Evolutionary conservation across 176 grass and related monocot genomes (phyloP).

Genomic region (Triticum dicoccoides): DNA sequence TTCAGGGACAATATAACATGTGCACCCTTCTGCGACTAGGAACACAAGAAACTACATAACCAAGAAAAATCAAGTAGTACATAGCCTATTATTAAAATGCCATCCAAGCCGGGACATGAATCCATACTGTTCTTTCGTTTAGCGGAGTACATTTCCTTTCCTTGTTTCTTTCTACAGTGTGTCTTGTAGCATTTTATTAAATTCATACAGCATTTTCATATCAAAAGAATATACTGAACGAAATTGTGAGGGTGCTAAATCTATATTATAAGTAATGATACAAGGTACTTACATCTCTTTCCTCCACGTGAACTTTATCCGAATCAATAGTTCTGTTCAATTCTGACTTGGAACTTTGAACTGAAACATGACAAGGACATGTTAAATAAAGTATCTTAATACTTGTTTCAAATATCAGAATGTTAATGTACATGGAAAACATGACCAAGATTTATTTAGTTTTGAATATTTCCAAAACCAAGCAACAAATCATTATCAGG

Average conservation of each 20-base stretch:
- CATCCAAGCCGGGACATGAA: no score
- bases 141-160: neutral
- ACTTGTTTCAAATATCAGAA: neutral
- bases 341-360: conserved; percentile 31
- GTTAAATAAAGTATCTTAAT: conserved; percentile 28
- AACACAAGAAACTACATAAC: no score
- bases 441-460: neutral
- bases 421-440: neutral
- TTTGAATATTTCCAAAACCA: neutral
- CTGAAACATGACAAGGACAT: conserved; percentile 27
- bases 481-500: conserved; percentile 5
- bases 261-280: neutral
- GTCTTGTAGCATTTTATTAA: neutral
- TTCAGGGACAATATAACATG: no score
- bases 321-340: conserved; percentile 22
- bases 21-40: no score
- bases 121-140: neutral
- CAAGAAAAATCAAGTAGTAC: no score
- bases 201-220: neutral
- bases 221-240: conserved; percentile 10
- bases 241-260: neutral
- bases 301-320: conserved; percentile 19
- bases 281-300: conserved; percentile 45
- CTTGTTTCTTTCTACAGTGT: neutral
- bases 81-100: no score